Evolutionary conservation across 441 rosid genomes (phyloP), one percentile per base, ranked within the genome.

Genomic region (Croton laevigatus): DNA sequence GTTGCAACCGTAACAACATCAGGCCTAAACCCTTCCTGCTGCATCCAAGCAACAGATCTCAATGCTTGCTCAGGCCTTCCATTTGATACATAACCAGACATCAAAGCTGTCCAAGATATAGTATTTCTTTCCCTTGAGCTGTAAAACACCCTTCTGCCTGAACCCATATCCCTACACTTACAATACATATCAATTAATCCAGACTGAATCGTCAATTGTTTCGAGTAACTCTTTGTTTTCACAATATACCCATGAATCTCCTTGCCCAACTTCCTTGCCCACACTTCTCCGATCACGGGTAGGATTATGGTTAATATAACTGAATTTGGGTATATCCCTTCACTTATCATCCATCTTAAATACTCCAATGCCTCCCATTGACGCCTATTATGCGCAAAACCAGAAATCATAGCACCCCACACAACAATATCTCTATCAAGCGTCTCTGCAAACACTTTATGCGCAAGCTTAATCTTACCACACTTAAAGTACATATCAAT

Each of bases 21-120:
- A 13, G 98, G 97, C 82, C 40, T 79, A 65, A 76, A 85, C 4
- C 94, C 91, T 79, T 93, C 97, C 70, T 89, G 98, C 81, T 93
- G 97, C 98, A 93, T 93, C 98, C 98, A 93, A 17, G 84, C 83
- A 66, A 88, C 76, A 4, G 93, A 88, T 78, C 90, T 88, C 84
- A 93, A 74, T 52, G 98, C 97, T 79, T 91, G 97, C 61, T 88
- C 93, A 3, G 79, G 76, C 75, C 91, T 85, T 68, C 96, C 90
- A 40, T 89, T 91, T 1, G 89, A 83, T 55, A 80, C 85, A 48
- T 89, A 91, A 52, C 98, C 96, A n/a, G 96, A 88, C 83, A 89
- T 89, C 80, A 93, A 59, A 19, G 94, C 96, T 5, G 98, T 93
- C 97, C 97, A 93, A 23, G 89, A 78, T 67, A 91, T 62, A 27